These are phyloP conservation scores for Eucalyptus urophylla DNA, from an alignment of 345 rosid species.

Conservation along the genomic window DNA sequence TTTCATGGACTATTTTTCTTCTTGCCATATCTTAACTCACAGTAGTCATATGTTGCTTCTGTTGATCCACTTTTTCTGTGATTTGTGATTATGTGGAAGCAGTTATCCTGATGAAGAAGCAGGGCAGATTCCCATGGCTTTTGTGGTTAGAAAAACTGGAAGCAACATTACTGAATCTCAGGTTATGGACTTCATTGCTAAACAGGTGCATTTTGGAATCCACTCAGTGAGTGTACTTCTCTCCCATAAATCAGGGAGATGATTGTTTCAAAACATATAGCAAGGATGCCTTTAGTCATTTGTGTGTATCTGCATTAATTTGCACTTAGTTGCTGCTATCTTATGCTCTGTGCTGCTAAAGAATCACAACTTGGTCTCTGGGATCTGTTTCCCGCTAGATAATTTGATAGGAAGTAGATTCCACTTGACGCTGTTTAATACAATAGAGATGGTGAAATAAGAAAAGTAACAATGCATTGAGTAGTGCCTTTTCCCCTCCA, in stretches of 20 bases:
- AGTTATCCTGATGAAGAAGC: conserved; percentile 93
- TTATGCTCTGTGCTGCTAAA: background rate
- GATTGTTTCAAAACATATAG: background rate
- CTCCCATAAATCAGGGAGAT: background rate
- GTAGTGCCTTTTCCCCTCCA: background rate
- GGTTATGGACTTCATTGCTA: conserved; percentile 54
- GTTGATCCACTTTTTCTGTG: background rate
- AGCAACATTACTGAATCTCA: conserved; percentile 39
- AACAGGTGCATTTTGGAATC: conserved; percentile 31
- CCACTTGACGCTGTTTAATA: background rate
- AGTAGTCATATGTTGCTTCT: background rate
- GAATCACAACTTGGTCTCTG: background rate
- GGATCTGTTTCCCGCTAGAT: background rate
- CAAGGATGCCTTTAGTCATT: background rate
- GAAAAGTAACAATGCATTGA: background rate
- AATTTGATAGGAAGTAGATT: background rate
- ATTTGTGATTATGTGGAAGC: background rate
- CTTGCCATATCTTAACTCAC: background rate
- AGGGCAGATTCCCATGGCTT: conserved; percentile 92
- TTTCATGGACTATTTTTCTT: background rate
- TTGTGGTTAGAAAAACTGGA: conserved; percentile 70
- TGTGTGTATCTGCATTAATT: background rate
- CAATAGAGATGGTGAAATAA: background rate
- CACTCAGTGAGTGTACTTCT: background rate
- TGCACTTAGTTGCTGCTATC: background rate